phyloP scores from a whole-genome alignment of 805 yeast genomes.

The Kluyveromyces lactis region DNA sequence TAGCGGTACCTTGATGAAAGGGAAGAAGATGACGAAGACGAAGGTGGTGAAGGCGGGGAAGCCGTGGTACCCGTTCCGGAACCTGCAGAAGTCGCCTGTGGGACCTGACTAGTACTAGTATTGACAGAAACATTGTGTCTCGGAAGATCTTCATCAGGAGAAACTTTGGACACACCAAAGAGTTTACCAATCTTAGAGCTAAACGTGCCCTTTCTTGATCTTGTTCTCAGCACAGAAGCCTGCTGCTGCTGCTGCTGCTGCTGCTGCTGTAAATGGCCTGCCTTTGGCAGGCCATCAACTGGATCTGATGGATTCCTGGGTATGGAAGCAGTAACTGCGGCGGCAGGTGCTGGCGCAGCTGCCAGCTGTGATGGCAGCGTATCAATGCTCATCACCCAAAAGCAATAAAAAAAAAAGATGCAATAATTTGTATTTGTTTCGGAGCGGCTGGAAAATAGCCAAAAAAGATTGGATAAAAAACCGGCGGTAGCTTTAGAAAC shows the following conservation, averaged over 20 bases:
- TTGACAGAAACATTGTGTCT: neutral
- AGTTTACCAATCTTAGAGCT: slow-evolving; percentile 10
- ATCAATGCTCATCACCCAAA: no score
- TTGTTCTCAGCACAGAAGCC: neutral
- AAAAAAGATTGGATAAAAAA: no score
- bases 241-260: neutral
- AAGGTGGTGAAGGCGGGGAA: slow-evolving; percentile 10
- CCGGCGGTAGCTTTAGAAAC: no score
- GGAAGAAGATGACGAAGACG: slow-evolving; percentile 12
- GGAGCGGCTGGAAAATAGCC: no score
- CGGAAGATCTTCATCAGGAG: neutral
- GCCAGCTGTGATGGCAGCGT: no score
- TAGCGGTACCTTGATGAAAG: neutral
- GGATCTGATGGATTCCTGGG: no score
- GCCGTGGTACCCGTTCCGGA: neutral
- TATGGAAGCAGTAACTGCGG: no score
- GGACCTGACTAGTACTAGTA: neutral
- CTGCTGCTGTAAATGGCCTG: neutral
- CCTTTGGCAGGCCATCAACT: neutral
- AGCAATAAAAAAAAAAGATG: no score
- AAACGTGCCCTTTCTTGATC: slow-evolving; percentile 7
- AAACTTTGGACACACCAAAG: slow-evolving; percentile 3
- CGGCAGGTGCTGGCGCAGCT: no score
- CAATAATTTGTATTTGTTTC: no score
- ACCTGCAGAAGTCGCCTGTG: neutral